Percentiles rank a stretch among this genome's conserved stretches.
phyloP scores from a whole-genome alignment of 1,284 basidiomycete species.

The Naganishia sp. region DNA sequence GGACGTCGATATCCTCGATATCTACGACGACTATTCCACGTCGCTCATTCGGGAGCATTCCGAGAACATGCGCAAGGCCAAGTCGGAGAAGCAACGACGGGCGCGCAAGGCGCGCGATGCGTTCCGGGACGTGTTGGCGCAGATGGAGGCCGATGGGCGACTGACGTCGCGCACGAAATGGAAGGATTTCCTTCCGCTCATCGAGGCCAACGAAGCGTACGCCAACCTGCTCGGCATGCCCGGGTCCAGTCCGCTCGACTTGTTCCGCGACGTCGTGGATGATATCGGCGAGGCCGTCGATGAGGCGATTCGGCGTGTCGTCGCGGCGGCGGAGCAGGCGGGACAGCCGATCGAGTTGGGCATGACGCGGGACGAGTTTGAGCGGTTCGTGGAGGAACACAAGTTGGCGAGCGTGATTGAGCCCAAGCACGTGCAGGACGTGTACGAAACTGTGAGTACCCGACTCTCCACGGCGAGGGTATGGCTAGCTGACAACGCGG shows the following conservation, averaged over 20 bases:
- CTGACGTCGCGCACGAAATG: constrained; percentile 84
- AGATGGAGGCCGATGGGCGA: constrained; percentile 65
- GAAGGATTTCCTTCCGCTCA: constrained; percentile 78
- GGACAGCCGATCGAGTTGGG: constrained; percentile 54
- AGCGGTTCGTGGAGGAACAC: constrained; percentile 57
- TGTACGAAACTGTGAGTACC: constrained; percentile 66
- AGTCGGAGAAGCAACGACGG: constrained; percentile 77
- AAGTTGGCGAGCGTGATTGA: constrained; percentile 58
- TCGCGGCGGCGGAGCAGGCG: constrained; percentile 60
- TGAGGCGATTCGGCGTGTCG: constrained; percentile 65
- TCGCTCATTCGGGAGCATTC: constrained; percentile 84
- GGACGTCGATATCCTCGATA: constrained; percentile 81
- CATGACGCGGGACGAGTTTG: constrained; percentile 59
- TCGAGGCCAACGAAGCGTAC: constrained; percentile 77
- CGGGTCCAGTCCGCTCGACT: constrained; percentile 88
- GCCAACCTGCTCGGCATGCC: constrained; percentile 81
- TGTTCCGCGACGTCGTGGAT: constrained; percentile 95
- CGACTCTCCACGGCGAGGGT: neutral
- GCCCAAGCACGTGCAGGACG: constrained; percentile 61
- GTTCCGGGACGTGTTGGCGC: constrained; percentile 76
- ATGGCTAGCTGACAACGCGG: neutral
- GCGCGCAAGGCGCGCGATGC: constrained; percentile 85
- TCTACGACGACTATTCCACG: constrained; percentile 87
- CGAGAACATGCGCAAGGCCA: constrained; percentile 71
- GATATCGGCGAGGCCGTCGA: constrained; percentile 81